These are phyloP conservation scores for Protomyces macrosporus DNA, from an alignment of 1,139 yeast species.

Conservation along the genomic window DNA sequence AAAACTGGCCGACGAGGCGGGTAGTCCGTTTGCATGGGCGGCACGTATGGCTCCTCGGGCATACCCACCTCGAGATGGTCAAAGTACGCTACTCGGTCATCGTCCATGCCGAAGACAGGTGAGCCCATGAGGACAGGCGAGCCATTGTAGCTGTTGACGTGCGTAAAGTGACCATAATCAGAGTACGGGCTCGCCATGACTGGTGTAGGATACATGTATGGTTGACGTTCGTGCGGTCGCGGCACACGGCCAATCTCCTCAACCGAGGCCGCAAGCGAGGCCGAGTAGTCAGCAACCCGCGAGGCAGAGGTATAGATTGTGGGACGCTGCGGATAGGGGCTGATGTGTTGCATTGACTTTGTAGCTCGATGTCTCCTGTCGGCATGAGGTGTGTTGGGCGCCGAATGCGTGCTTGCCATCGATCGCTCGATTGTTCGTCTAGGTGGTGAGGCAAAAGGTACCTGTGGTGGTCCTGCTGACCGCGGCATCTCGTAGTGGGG, in stretches of 20 bases:
- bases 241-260: not conserved
- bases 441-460: not conserved
- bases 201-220: slow-evolving; percentile 15
- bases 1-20: slow-evolving; percentile 9
- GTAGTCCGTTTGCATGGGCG: slow-evolving; percentile 7
- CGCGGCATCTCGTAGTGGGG: not conserved
- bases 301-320: not conserved
- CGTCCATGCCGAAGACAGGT: slow-evolving; percentile 6
- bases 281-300: not conserved
- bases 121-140: slow-evolving; percentile 6
- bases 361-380: not conserved
- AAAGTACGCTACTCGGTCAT: not conserved
- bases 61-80: slow-evolving; percentile 5
- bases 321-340: not conserved
- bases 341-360: not conserved
- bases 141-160: slow-evolving; percentile 1
- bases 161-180: slow-evolving; percentile 17
- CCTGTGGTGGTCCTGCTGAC: not conserved
- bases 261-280: not conserved
- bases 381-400: not conserved
- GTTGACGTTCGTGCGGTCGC: not conserved
- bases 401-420: not conserved
- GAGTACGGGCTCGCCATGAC: slow-evolving; percentile 19
- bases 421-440: not conserved
- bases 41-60: slow-evolving; percentile 24